Percentiles rank a stretch among this genome's conserved stretches.
These are phyloP conservation scores for Drosera capensis DNA, from an alignment of 148 eudicot species.

Conservation along the genomic window DNA sequence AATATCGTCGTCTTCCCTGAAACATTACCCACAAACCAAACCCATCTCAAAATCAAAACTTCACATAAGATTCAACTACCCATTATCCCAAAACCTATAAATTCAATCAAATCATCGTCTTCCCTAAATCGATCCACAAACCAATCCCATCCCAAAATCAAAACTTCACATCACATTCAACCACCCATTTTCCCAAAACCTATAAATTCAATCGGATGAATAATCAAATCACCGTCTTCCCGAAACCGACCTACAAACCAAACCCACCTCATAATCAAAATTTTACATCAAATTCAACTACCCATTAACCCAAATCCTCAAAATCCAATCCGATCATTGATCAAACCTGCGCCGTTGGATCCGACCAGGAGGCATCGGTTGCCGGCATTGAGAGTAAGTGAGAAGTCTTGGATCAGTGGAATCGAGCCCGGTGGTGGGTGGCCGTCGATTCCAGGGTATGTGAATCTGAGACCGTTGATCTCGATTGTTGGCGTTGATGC, in stretches of 20 bases:
- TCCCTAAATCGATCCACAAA: too few species aligned
- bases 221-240: background rate
- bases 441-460: conserved; percentile 97
- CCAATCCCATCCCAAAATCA: too few species aligned
- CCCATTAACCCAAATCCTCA: background rate
- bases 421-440: conserved; percentile 89
- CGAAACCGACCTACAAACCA: too few species aligned
- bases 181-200: too few species aligned
- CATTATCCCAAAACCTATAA: background rate
- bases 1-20: conserved; percentile 80
- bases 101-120: too few species aligned
- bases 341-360: conserved; percentile 83
- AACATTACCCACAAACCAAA: background rate
- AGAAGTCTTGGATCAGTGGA: conserved; percentile 58
- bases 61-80: background rate
- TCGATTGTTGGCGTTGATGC: conserved; percentile 26
- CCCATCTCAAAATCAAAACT: too few species aligned
- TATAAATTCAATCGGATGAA: too few species aligned
- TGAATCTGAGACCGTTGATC: conserved; percentile 63
- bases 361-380: conserved; percentile 87
- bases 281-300: background rate
- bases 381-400: conserved; percentile 41
- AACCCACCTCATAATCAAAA: background rate
- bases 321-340: background rate
- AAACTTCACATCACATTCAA: too few species aligned